These are phyloP conservation scores for Phalaenopsis equestris DNA, from an alignment of 106 monocot genomes.

Conservation along the genomic window DNA sequence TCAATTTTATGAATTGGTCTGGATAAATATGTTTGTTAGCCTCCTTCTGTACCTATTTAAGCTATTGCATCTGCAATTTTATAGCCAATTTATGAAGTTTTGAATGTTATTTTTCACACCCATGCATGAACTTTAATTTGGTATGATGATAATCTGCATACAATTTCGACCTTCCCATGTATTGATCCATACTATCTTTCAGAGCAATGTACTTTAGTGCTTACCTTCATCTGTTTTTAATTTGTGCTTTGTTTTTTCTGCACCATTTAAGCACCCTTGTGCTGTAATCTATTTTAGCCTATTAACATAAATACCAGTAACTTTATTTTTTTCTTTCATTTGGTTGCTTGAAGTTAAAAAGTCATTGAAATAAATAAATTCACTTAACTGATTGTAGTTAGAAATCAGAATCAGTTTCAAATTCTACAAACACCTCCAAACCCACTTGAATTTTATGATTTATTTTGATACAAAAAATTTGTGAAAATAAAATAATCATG, in stretches of 20 bases:
- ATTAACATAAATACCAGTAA: not conserved
- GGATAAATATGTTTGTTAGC: not conserved
- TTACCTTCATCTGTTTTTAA: not conserved
- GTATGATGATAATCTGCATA: too few species aligned
- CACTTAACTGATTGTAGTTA: too few species aligned
- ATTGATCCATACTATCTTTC: not conserved
- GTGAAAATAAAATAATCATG: too few species aligned
- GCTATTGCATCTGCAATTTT: not conserved
- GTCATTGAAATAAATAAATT: not conserved
- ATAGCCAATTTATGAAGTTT: not conserved
- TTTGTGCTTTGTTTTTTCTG: not conserved
- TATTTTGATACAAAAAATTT: too few species aligned
- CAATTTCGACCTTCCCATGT: not conserved
- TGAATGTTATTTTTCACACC: not conserved
- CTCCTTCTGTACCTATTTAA: not conserved
- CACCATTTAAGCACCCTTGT: not conserved
- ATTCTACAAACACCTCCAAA: too few species aligned
- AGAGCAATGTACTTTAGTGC: not conserved
- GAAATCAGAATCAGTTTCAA: too few species aligned
- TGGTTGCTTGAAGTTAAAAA: not conserved
- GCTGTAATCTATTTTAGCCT: not conserved
- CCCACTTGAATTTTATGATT: too few species aligned
- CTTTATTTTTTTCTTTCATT: not conserved
- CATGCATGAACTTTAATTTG: not conserved
- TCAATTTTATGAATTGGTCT: not conserved